Base-by-base conservation (phyloP, 1,139 yeast genomes). In the Yamadazyma spencermartinsiae region DNA sequence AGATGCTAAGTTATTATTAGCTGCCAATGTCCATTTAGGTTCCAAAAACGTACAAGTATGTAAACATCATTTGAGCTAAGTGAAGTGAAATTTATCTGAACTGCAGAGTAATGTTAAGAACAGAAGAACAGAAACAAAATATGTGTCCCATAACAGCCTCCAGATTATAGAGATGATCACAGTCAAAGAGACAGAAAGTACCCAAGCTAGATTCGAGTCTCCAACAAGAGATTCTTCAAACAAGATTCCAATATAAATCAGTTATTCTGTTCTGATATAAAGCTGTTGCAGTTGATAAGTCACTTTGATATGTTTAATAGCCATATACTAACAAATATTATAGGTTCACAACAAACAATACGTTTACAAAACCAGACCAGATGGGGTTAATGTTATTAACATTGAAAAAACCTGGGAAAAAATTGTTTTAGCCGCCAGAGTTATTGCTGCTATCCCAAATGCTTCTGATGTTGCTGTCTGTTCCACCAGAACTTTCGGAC, bases 21-120 rank as follows among this genome's bases (percentile, higher is more conserved):
- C 99, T 73, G 99, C 99, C 74, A 92, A 92, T 88, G 92, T 86
- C 66, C 99, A 94, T 84, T 86, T 92, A 75, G 99, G 99, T 74
- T 84, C 98, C 72, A 92, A 92, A 89, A 94, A 94, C 88, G 95
- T 92, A 72, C 97, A 92, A 80, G 94, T 83, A 81, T 75, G 87
- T 80, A 45, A 32, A 15, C 23, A 12, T 23, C 29, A 4, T n/a
- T 19, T n/a, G 6, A 14, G 14, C n/a, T n/a, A n/a, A n/a, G n/a
- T n/a, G 21, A 6, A 19, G 21, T 19, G 6, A 9, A 19, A 19
- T 19, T 19, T 9, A 19, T 19, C 21, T n/a, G n/a, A n/a, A n/a
- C n/a, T n/a, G n/a, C n/a, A n/a, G n/a, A n/a, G n/a, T n/a, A n/a
- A n/a, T n/a, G n/a, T n/a, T n/a, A n/a, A n/a, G n/a, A n/a, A n/a